phyloP scores from a whole-genome alignment of 352 stramenopile species.

The Pythium scleroteichum region DNA sequence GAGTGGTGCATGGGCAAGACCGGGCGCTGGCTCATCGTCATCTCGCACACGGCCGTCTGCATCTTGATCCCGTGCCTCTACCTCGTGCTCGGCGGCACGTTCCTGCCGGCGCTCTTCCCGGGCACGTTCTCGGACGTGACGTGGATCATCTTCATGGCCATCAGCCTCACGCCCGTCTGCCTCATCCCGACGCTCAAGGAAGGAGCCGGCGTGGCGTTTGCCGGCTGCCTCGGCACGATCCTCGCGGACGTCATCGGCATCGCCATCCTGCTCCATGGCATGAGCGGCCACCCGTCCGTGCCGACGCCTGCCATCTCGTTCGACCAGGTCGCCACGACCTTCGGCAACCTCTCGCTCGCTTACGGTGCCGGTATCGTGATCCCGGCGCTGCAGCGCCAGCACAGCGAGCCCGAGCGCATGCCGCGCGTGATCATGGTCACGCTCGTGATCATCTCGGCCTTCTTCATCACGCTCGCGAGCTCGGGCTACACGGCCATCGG shows the following conservation, averaged over 20 bases:
- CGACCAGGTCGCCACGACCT: slow-evolving; percentile 32
- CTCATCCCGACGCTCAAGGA: slow-evolving; percentile 40
- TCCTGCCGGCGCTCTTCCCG: slow-evolving; percentile 54
- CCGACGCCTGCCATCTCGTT: slow-evolving; percentile 28
- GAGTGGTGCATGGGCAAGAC: slow-evolving; percentile 34
- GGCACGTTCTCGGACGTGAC: slow-evolving; percentile 19
- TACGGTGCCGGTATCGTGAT: slow-evolving; percentile 48
- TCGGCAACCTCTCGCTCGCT: slow-evolving; percentile 41
- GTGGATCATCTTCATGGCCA: slow-evolving; percentile 41
- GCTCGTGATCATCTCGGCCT: slow-evolving; percentile 32
- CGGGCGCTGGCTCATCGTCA: slow-evolving; percentile 30
- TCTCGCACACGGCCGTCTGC: slow-evolving; percentile 31
- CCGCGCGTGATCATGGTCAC: slow-evolving; percentile 37
- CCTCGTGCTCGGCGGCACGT: slow-evolving; percentile 53
- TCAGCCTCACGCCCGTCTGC: slow-evolving; percentile 32
- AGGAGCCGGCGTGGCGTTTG: slow-evolving; percentile 30
- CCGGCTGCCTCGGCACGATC: slow-evolving; percentile 37
- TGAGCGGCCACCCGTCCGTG: slow-evolving; percentile 22
- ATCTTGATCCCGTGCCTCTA: slow-evolving; percentile 33
- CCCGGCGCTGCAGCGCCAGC: slow-evolving; percentile 35
- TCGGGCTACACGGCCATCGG: slow-evolving; percentile 32
- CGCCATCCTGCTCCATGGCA: slow-evolving; percentile 29
- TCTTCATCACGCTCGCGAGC: slow-evolving; percentile 33
- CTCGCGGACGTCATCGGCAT: slow-evolving; percentile 34
- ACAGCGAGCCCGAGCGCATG: slow-evolving; percentile 38